Base-by-base conservation (phyloP, 2,329 filamentous ascomycete species). In the Aspergillus aculeatinus region DNA sequence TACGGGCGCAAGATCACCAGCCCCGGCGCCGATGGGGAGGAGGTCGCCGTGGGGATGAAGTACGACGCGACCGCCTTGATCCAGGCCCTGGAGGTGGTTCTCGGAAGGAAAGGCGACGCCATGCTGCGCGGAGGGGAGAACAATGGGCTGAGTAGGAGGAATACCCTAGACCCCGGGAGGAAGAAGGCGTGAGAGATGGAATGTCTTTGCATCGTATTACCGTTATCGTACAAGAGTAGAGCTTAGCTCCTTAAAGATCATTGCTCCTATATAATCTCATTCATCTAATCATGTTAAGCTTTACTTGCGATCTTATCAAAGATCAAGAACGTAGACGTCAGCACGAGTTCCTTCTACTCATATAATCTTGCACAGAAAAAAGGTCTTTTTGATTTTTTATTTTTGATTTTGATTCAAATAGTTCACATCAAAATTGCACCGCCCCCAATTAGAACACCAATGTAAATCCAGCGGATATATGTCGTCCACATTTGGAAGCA, bases 11-110 rank as follows among this genome's bases (percentile, higher is more conserved):
- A 82, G 61, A 80, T 80, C 11, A 65, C 68, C 6, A 59, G 57
- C 0, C 73, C 31, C 3, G 44, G 21, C 5, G 39, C 74, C 33
- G 77, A 81, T 51, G 79, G 76, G 9, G 73, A 70, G 27, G 82
- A 82, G 49, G 82, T 82, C 7, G 80, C 82, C 7, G 74, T 77
- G 16, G 83, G 83, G 6, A 81, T 87, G 76, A 76, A 84, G 60
- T 96, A 96, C 74, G 93, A 97, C 75, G 83, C 87, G 57, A 87
- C 83, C 56, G 92, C 87, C 0, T 75, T 97, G 63, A 81, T 83
- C 3, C 89, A 92, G 72, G 89, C 91, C 1, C 76, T 97, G 48
- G 89, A 92, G 75, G 87, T 88, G 0, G 88, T 96, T 9, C 80
- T 96, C 58, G 91, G 91, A 0, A 85, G 81, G 62, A 82, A 83